Base-by-base conservation (phyloP, 192 early-diverging fungal species). In the Coemansia sp. region DNA sequence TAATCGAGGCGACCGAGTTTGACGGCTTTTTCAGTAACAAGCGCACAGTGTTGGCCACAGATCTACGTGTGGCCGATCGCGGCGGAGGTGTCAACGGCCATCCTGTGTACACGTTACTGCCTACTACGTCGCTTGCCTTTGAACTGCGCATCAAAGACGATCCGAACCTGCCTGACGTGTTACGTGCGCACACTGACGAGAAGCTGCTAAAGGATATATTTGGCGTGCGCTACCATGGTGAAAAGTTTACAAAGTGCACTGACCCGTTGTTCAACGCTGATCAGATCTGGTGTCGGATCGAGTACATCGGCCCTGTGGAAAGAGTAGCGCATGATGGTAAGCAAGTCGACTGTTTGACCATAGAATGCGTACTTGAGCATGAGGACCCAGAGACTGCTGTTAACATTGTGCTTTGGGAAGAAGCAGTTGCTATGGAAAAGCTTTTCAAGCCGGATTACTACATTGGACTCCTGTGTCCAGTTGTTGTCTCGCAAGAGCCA, bases 211-310 rank as follows among this genome's bases (percentile, higher is more conserved):
- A 57, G 9, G 58, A 33, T 23, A 54, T 80, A 21, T 80, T 80
- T 55, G 78, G 78, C 36, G 78, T 75, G 5, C 60, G 21, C 24
- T 72, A 54, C 51, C 19, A 31, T 8, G 54, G 58, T 39, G 61
- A 58, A 4, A 20, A 55, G 24, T 77, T 77, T 59, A 8, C 33
- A 25, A 54, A 53, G 5, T 19, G 54, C 42, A 54, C 39, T 14
- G 30, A 20, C 4, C 78, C 78, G 8, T 54, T 52, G 31, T 74
- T 80, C 69, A 52, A 71, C 50, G 78, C 78, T 0, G 72, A 74
- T 36, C 78, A 80, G 66, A 55, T 80, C 25, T 80, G 78, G 78
- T 70, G 78, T 66, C 67, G 61, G 29, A 54, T 80, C 20, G 64
- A 66, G 9, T 8, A 23, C 17, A 68, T 71, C 24, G 21, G 27